Evolutionary conservation across 768 basidiomycete genomes (phyloP).

Genomic region (Sarcodon aspratus): DNA sequence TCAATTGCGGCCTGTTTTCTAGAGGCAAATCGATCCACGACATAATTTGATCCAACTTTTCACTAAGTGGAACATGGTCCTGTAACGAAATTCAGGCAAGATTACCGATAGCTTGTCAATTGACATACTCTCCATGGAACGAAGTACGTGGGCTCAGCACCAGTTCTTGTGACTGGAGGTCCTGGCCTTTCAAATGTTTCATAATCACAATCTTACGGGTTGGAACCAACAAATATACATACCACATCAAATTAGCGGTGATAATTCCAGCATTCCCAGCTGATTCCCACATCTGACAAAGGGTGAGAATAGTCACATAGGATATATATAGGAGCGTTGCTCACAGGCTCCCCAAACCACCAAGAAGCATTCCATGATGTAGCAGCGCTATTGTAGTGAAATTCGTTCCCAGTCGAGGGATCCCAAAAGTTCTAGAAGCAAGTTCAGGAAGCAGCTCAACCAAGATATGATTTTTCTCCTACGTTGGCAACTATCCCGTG

Average conservation of each 20-base stretch:
- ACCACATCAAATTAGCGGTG: constrained; percentile 93
- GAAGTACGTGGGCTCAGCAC: constrained; percentile 61
- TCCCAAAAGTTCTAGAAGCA: constrained; percentile 74
- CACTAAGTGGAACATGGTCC: constrained; percentile 52
- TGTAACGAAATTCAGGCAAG: constrained; percentile 2
- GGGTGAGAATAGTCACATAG: background rate
- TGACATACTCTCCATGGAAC: constrained; percentile 59
- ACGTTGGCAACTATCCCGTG: constrained; percentile 91
- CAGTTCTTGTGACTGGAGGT: constrained; percentile 58
- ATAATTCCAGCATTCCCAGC: constrained; percentile 59
- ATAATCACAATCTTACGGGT: background rate
- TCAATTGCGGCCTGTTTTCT: constrained; percentile 62
- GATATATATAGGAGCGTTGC: constrained; percentile 11
- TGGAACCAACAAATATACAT: constrained; percentile 13
- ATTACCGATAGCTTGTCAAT: background rate
- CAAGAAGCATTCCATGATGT: constrained; percentile 59
- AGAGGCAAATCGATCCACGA: constrained; percentile 76
- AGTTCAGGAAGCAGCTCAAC: background rate
- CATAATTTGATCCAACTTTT: constrained; percentile 70
- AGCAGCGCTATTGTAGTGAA: constrained; percentile 57
- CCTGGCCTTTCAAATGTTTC: constrained; percentile 50
- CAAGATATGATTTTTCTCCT: constrained; percentile 10
- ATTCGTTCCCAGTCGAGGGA: constrained; percentile 46
- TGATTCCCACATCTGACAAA: constrained; percentile 79
- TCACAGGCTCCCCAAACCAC: constrained; percentile 88